Evolutionary conservation across 352 stramenopile species (phyloP), one percentile per base, ranked within the genome.

Genomic region (Elongisporangium prolatum): DNA sequence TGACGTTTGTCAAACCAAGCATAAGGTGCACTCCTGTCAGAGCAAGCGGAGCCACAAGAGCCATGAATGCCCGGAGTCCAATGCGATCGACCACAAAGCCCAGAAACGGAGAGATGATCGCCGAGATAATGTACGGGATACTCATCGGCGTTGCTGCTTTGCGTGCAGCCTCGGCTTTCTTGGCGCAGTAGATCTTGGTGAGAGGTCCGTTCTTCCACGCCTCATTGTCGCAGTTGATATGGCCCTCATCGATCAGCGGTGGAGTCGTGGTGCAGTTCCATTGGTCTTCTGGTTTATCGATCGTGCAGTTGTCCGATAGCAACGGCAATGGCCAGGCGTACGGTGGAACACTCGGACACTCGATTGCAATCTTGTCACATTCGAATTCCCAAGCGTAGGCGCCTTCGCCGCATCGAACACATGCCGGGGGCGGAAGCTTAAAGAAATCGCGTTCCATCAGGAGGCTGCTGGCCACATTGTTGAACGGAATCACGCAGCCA

Each of bases 401-500:
- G 10, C 80, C 83, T 18, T 77, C 56, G 37, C 78, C 80, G 51
- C 84, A 94, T 24, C 82, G 68, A 24, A 51, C 57, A 25, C 84
- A 94, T 24, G 54, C 49, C 14, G 51, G 18, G 5, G 84, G 75
- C 0, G 82, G 84, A 21, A 80, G 65, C 49, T 89, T 88, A 68
- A 89, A 92, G 49, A 91, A 97, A 59, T 97, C 88, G 21, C 91
- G 75, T 51, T 98, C 90, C 71, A 97, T 93, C 11, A 98, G 65
- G 38, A 98, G 75, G 56, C 86, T 95, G 60, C 80, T 93, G 2
- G 92, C 91, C 37, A 98, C 87, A 64, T 91, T 97, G 65, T 98
- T 98, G 61, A 98, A 98, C 21, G 93, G 93, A 18, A 98, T 86
- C 10, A 98, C 88, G 57, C 87, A 96, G 34, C 89, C 93, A 55